A percentile compares a stretch with the other conserved stretches of the same genome.
phyloP scores from a whole-genome alignment of 2,329 filamentous ascomycete species.

The Epicoccum nigrum region DNA sequence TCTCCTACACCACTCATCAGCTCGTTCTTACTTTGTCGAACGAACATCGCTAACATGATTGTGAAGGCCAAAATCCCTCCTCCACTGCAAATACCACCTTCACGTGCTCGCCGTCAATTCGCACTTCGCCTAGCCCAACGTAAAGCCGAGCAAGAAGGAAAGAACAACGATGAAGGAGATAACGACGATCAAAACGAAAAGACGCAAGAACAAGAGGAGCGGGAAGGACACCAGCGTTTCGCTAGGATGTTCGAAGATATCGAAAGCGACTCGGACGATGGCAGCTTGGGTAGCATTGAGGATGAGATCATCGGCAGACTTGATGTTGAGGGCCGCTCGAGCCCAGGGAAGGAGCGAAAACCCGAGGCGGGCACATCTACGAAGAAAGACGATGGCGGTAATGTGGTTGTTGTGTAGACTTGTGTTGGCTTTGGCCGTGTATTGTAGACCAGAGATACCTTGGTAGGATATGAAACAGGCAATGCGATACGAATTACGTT shows the following conservation, averaged over 20 bases:
- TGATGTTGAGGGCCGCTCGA: slow-evolving; percentile 7
- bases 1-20: slow-evolving; percentile 14
- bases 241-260: slow-evolving; percentile 44
- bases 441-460: slow-evolving; percentile 18
- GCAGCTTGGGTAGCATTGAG: slow-evolving; percentile 14
- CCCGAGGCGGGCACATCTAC: not conserved
- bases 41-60: slow-evolving; percentile 53
- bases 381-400: slow-evolving; percentile 2
- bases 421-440: slow-evolving; percentile 3
- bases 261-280: slow-evolving; percentile 40
- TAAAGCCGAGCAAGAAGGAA: slow-evolving; percentile 42
- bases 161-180: slow-evolving; percentile 24
- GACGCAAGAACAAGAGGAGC: slow-evolving; percentile 35
- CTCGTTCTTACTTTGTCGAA: not conserved
- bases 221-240: slow-evolving; percentile 43
- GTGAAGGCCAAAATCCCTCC: slow-evolving; percentile 45
- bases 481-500: slow-evolving; percentile 16
- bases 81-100: slow-evolving; percentile 81
- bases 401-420: slow-evolving; percentile 10
- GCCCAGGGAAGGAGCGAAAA: slow-evolving; percentile 6
- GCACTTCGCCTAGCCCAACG: slow-evolving; percentile 76
- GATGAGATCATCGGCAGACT: slow-evolving; percentile 15
- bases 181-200: slow-evolving; percentile 21
- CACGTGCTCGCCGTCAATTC: slow-evolving; percentile 84
- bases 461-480: slow-evolving; percentile 8